Evolutionary conservation across 768 basidiomycete genomes (phyloP), one percentile per base, ranked within the genome.

Genomic region (Lactarius tabidus): DNA sequence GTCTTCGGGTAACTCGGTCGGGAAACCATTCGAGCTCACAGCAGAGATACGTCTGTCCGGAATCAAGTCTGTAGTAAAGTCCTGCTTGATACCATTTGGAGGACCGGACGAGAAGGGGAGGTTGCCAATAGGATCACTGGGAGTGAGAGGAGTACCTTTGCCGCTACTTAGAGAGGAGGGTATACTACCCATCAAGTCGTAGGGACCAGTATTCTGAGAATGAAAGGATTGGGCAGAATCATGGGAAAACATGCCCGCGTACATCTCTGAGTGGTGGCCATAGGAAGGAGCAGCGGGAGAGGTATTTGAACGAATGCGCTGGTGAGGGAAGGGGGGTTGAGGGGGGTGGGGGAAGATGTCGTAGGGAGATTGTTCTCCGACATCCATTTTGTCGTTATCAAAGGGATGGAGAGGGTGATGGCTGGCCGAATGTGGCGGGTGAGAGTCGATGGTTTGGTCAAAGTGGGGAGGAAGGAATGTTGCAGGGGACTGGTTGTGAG

Each of bases 81-180:
- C 86, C 72, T 90, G 64, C 38, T 70, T 70, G 55, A 70, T 68
- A 33, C 72, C 73, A 65, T 73, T 74, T 64, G 76, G 75, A 69
- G 79, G 74, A 23, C 78, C 71, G 9, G 78, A 74, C 26, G 85
- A 78, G 71, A 86, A 88, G 8, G 82, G 77, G 9, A 90, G 78
- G 57, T 79, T 79, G 63, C 78, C 76, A 66, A 85, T 82, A 51
- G 84, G 78, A 74, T 90, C 89, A 70, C 75, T 86, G 38, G 89
- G 88, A 15, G 88, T 88, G 52, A 90, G 79, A 0, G 90, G 88
- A 23, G 90, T 90, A 57, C 86, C 87, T 75, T 90, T 91, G 67
- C 88, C 89, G 57, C 63, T 86, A 77, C 80, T 82, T 76, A 86
- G 84, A 18, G 85, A 87, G 3, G 86, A 86, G 28, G 85, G 79